Conservation (phyloP, 2,329 filamentous ascomycete species). For the Aspergillus chevalieri region DNA sequence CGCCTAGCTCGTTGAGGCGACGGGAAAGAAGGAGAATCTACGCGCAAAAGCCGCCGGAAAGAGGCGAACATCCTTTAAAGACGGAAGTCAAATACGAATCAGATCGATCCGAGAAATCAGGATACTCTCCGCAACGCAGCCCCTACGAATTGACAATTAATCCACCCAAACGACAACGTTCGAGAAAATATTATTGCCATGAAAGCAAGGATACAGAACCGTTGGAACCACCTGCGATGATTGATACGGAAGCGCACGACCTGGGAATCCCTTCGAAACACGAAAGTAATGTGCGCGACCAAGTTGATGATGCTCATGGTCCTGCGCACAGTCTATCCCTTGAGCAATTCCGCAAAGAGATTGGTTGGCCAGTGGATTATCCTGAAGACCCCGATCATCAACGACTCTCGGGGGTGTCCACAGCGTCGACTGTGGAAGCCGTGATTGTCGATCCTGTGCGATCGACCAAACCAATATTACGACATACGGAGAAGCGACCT, state of each 20-base stretch:
- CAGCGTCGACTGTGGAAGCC: constrained; percentile 51
- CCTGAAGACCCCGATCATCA: constrained; percentile 24
- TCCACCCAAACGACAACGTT: not conserved
- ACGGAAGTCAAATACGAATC: not conserved
- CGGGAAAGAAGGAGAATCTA: not conserved
- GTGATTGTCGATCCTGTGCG: constrained; percentile 46
- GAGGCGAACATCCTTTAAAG: not conserved
- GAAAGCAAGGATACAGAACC: not conserved
- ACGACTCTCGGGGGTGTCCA: constrained; percentile 47
- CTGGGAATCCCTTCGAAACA: constrained; percentile 19
- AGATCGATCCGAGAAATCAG: not conserved
- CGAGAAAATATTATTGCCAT: not conserved
- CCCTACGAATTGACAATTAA: not conserved
- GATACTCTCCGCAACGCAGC: not conserved
- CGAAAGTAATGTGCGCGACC: constrained; percentile 28
- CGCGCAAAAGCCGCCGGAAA: not conserved
- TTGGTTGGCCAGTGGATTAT: constrained; percentile 43
- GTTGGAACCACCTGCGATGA: not conserved
- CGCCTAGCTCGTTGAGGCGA: not conserved
- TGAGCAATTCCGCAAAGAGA: constrained; percentile 45
- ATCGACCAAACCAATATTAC: constrained; percentile 41
- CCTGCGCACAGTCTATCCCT: constrained; percentile 32
- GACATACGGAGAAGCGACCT: constrained; percentile 50
- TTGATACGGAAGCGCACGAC: constrained; percentile 9
- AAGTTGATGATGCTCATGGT: constrained; percentile 23